Conservation (phyloP, 768 basidiomycete species). For the Tylopilus plumbeoviolaceoides region DNA sequence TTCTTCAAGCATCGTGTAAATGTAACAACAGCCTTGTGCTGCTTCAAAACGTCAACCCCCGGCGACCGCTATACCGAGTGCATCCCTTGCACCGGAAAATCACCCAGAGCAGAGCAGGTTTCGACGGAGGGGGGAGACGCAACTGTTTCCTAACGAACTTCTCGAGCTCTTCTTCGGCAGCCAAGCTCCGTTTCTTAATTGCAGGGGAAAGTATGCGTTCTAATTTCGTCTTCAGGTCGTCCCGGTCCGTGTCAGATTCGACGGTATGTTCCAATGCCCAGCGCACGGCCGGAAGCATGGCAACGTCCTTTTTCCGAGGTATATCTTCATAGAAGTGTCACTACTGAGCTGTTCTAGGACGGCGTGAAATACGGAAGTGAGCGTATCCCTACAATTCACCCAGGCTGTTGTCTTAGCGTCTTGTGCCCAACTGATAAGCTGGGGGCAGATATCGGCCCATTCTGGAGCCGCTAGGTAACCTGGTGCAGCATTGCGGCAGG, state of each 20-base stretch:
- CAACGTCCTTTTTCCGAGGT: constrained; percentile 5
- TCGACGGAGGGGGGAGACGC: background rate
- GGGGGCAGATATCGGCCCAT: constrained; percentile 7
- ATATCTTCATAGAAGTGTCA: background rate
- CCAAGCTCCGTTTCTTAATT: constrained; percentile 6
- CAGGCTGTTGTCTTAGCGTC: background rate
- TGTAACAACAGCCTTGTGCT: constrained; percentile 4
- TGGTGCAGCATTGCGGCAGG: too few relatives aligned
- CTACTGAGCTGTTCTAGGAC: background rate
- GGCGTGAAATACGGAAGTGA: too few relatives aligned
- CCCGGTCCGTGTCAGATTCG: background rate
- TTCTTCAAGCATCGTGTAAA: background rate
- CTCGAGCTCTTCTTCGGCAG: constrained; percentile 11
- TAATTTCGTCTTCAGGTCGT: background rate
- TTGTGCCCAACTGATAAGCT: background rate
- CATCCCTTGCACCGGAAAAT: constrained; percentile 13
- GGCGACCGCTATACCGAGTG: background rate
- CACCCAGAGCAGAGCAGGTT: constrained; percentile 7
- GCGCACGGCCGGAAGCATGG: background rate
- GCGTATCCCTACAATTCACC: background rate
- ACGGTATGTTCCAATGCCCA: background rate
- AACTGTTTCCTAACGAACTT: constrained; percentile 1
- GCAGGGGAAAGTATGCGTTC: background rate
- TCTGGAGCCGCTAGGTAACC: background rate
- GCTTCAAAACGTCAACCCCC: constrained; percentile 1